Base-by-base conservation (phyloP, 805 yeast genomes). In the Yarrowia sp. region DNA sequence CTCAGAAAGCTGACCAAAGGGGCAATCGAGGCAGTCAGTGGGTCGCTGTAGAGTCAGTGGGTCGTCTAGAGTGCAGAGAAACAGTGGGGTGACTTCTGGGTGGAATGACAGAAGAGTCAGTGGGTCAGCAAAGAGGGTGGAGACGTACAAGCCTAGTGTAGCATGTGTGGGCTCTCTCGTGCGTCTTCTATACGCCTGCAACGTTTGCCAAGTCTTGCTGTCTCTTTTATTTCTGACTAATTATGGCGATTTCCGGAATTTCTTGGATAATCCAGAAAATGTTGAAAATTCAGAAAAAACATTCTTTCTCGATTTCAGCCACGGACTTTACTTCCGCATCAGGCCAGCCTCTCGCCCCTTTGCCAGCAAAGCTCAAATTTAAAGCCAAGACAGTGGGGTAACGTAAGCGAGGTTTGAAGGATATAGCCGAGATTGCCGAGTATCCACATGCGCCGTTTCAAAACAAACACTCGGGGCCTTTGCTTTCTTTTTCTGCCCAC, bases 321-420 rank as follows among this genome's bases (percentile, higher is more conserved):
- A 26, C 16, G 55, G 55, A 49, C 55, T 49, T 49, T 32, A 35
- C 11, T 48, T 22, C 38, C 55, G 55, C 5, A 22, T 32, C 19
- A n/a, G 38, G 40, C 16, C 35, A 22, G 36, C 26, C n/a, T 15
- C 55, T 19, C 40, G 32, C 22, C 35, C 12, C 26, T 48, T 49
- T 49, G 55, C 55, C 32, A 22, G n/a, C 58, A 36, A 38, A 36
- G 42, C 26, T 8, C 58, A 38, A 53, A 53, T 38, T 53, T 53
- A 53, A 53, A 53, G 45, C 59, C 59, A 53, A 53, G 59, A 53
- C 59, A 36, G 58, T 53, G 58, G 58, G 43, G 58, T 53, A 38
- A 7, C 32, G 45, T 53, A 53, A 53, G 59, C 59, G 59, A 53
- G 59, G 59, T 53, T 53, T 40, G 45, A 40, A 53, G 59, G 59